Evolutionary conservation across 2,329 filamentous ascomycete species (phyloP).

Genomic region (Cercospora citrullina): DNA sequence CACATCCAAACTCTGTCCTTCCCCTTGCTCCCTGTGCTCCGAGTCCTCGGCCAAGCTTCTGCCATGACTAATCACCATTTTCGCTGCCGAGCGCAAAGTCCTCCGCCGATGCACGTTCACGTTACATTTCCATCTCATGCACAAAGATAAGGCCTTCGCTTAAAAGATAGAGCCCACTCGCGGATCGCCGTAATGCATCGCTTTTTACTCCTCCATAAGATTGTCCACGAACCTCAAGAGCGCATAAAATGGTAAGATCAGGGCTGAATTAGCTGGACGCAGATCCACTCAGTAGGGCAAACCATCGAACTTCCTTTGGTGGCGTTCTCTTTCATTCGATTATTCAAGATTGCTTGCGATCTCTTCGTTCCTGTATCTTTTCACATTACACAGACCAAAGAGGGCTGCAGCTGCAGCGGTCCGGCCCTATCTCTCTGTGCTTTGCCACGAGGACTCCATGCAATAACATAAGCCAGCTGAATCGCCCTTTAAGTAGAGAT

Average conservation of each 20-base stretch:
- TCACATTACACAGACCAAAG: background rate
- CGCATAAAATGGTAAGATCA: background rate
- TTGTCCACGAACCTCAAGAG: background rate
- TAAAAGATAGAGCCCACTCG: conserved; percentile 7
- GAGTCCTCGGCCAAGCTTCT: background rate
- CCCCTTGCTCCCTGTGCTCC: background rate
- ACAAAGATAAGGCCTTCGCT: background rate
- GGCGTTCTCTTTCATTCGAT: background rate
- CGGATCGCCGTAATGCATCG: conserved; percentile 14
- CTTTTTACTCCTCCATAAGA: background rate
- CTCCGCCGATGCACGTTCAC: background rate
- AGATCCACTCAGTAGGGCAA: conserved; percentile 1
- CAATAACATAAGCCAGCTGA: background rate
- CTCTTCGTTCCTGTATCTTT: background rate
- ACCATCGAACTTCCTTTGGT: background rate
- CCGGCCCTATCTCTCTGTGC: background rate
- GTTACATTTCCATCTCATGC: background rate
- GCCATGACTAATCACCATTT: conserved; percentile 1
- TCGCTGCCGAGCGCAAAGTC: background rate
- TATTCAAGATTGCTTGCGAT: background rate
- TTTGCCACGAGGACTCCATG: background rate
- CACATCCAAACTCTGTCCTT: background rate
- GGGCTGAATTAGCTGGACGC: background rate
- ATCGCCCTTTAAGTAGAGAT: background rate
- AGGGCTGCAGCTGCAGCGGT: background rate